Evolutionary conservation across 208 protist genomes (phyloP).

Genomic region (Balamuthia mandrillaris): DNA sequence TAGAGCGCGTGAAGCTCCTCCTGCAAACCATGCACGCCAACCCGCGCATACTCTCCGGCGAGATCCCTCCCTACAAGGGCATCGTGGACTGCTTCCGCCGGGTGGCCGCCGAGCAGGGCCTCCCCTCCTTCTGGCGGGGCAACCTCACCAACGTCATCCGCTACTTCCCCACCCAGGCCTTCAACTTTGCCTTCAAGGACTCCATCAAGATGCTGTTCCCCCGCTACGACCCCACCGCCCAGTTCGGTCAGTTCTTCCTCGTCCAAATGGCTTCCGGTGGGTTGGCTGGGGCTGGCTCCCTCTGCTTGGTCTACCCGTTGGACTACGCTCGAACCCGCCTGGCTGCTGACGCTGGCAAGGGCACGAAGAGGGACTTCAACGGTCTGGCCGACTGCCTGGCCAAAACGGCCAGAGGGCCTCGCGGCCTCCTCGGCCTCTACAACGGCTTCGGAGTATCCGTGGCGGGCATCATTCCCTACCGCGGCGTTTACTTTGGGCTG

Average conservation of each 20-base stretch:
- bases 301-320: conserved; percentile 93
- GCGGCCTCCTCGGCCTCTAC: conserved; percentile 82
- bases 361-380: conserved; percentile 86
- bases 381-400: conserved; percentile 91
- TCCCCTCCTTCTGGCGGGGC: conserved; percentile 90
- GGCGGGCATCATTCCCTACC: conserved; percentile 92
- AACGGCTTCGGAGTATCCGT: conserved; percentile 90
- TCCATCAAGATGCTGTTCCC: conserved; percentile 76
- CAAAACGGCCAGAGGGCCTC: conserved; percentile 49
- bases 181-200: conserved; percentile 98
- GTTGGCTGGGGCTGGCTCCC: conserved; percentile 89
- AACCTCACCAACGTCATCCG: conserved; percentile 95
- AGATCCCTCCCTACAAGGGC: conserved; percentile 83
- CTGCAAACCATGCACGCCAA: conserved; percentile 75
- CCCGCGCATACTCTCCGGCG: conserved; percentile 45
- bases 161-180: conserved; percentile 96
- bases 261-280: conserved; percentile 92
- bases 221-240: conserved; percentile 58
- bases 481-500: conserved; percentile 93
- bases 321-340: conserved; percentile 96
- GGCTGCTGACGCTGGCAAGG: conserved; percentile 63
- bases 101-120: conserved; percentile 86
- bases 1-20: conserved; percentile 92
- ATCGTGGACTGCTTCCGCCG: conserved; percentile 90
- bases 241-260: conserved; percentile 79